A percentile compares a stretch with the other conserved stretches of the same genome.
phyloP scores from a whole-genome alignment of 2,329 filamentous ascomycete genomes.

The Aspergillus phoenicis region DNA sequence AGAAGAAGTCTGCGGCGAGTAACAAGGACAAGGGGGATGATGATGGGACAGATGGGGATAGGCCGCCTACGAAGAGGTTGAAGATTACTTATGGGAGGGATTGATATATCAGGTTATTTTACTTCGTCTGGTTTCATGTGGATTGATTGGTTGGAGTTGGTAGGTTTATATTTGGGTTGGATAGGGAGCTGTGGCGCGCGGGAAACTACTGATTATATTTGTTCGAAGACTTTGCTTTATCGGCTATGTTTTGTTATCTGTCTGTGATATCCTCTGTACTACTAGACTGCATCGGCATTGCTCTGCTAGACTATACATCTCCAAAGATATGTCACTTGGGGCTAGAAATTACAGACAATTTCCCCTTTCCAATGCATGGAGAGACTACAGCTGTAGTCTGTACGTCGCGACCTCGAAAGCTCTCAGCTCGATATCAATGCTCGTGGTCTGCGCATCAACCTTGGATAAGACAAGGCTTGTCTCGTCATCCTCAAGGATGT shows the following conservation, averaged over 20 bases:
- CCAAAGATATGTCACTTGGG: constrained; percentile 4
- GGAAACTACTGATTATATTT: not conserved
- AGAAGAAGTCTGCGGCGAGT: constrained; percentile 38
- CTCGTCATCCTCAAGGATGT: constrained; percentile 83
- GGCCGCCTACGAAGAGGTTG: constrained; percentile 46
- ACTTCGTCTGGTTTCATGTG: too few species aligned
- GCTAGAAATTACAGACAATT: constrained; percentile 1
- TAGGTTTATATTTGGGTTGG: constrained; percentile 9
- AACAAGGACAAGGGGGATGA: constrained; percentile 35
- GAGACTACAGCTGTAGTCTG: constrained; percentile 59
- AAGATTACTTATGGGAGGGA: constrained; percentile 51
- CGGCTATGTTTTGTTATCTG: not conserved
- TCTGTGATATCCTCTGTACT: constrained; percentile 13
- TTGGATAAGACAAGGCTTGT: constrained; percentile 62
- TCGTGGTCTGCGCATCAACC: constrained; percentile 34
- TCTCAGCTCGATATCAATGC: constrained; percentile 66
- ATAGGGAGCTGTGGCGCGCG: constrained; percentile 1
- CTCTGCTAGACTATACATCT: not conserved
- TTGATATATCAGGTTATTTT: constrained; percentile 21
- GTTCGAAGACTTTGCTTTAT: not conserved
- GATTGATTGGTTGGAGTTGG: not conserved
- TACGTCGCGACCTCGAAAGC: constrained; percentile 87
- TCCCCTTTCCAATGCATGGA: not conserved
- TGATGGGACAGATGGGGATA: constrained; percentile 39
- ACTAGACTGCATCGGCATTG: constrained; percentile 4